Conservation (phyloP, 306 rosid species). For the Inga oerstediana region DNA sequence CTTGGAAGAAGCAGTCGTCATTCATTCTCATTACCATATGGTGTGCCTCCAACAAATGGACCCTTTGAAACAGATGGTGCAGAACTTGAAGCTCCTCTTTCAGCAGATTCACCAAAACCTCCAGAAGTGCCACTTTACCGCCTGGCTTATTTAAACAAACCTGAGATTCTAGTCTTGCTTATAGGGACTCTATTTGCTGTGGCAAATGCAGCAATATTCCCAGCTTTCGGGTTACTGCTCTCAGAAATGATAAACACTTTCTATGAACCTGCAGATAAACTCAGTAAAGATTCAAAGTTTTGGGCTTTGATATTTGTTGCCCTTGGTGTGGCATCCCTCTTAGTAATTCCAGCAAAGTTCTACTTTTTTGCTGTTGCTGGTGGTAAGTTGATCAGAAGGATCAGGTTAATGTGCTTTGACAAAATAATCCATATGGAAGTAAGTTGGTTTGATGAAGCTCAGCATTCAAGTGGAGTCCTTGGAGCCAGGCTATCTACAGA, state of each 20-base stretch:
- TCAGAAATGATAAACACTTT: constrained; percentile 59
- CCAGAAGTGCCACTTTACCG: constrained; percentile 63
- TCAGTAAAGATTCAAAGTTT: constrained; percentile 64
- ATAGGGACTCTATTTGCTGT: constrained; percentile 69
- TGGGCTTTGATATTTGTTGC: constrained; percentile 68
- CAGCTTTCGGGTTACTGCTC: constrained; percentile 63
- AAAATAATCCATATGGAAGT: constrained; percentile 60
- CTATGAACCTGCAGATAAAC: constrained; percentile 61
- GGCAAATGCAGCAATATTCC: constrained; percentile 53
- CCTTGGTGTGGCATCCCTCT: constrained; percentile 44
- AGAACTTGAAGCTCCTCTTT: constrained; percentile 36
- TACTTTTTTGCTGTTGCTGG: constrained; percentile 63
- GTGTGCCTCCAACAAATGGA: constrained; percentile 41
- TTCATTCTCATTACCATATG: constrained; percentile 48
- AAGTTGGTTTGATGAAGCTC: constrained; percentile 79
- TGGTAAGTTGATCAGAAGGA: constrained; percentile 49
- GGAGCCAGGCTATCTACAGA: constrained; percentile 65
- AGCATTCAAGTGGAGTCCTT: constrained; percentile 54
- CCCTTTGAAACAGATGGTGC: constrained; percentile 32
- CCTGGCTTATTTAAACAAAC: constrained; percentile 78
- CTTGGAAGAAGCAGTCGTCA: constrained; percentile 53
- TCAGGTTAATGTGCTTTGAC: constrained; percentile 52
- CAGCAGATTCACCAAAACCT: constrained; percentile 35
- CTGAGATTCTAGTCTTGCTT: constrained; percentile 70
- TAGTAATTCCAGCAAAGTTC: constrained; percentile 45